phyloP scores from a whole-genome alignment of 192 early-diverging fungal genomes.

The Rhizoclosmatium globosum region DNA sequence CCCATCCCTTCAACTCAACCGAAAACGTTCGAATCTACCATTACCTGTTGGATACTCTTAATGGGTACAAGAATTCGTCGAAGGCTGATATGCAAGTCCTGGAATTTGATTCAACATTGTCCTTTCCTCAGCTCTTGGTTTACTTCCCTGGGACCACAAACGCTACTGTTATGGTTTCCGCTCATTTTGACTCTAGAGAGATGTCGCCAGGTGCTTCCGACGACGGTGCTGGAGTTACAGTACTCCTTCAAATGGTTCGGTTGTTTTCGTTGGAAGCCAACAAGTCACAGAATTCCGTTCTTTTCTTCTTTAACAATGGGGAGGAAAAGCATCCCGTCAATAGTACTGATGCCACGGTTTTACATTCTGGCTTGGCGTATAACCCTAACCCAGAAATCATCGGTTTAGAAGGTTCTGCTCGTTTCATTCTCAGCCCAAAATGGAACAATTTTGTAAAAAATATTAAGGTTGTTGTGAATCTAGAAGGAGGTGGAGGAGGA shows the following conservation, averaged over 20 bases:
- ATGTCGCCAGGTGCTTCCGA: background rate
- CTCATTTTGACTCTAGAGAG: background rate
- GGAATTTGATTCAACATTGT: background rate
- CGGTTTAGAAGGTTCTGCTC: background rate
- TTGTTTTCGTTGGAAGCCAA: background rate
- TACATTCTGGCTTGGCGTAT: background rate
- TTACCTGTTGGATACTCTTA: background rate
- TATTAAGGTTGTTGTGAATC: background rate
- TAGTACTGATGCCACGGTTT: background rate
- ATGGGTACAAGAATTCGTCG: background rate
- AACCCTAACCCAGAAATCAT: background rate
- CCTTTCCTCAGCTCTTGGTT: background rate
- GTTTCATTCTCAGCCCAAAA: background rate
- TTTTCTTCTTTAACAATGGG: background rate
- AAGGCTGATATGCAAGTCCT: background rate
- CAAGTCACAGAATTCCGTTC: background rate
- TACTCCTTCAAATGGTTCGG: background rate
- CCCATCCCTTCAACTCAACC: background rate
- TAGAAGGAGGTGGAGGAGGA: background rate
- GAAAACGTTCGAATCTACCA: background rate
- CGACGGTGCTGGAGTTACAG: background rate
- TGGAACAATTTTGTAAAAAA: background rate
- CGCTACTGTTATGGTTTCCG: background rate
- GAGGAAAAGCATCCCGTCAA: background rate
- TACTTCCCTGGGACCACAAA: slow-evolving; percentile 4